Conservation (phyloP, 768 basidiomycete genomes). For the Boletus tylopilopsis region DNA sequence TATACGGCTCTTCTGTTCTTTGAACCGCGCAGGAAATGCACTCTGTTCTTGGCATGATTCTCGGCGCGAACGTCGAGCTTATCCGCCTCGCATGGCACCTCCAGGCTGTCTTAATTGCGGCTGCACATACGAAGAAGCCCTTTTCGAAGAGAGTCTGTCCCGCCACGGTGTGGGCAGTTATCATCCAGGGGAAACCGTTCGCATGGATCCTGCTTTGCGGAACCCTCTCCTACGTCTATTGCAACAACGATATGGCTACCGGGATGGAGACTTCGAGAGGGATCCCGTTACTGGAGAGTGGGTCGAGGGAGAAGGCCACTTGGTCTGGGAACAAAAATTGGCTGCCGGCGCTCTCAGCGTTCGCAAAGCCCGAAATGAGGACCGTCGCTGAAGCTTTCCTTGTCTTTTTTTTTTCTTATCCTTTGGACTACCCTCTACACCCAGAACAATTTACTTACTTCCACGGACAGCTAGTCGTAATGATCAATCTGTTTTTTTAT, state of each 20-base stretch:
- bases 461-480: conserved; percentile 21
- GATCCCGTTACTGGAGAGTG: conserved; percentile 62
- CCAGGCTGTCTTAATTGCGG: conserved; percentile 79
- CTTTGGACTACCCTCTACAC: not conserved
- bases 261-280: conserved; percentile 83
- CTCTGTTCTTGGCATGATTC: conserved; percentile 91
- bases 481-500: conserved; percentile 6
- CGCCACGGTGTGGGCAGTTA: conserved; percentile 80
- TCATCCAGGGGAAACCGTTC: conserved; percentile 77
- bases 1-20: conserved; percentile 66
- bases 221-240: conserved; percentile 75
- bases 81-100: conserved; percentile 79
- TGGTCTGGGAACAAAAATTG: conserved; percentile 59
- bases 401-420: not conserved
- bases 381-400: conserved; percentile 32
- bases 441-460: conserved; percentile 24
- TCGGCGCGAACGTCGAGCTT: conserved; percentile 71
- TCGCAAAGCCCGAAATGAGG: conserved; percentile 36
- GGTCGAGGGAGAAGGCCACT: conserved; percentile 62
- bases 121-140: conserved; percentile 78
- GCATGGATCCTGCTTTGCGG: conserved; percentile 85
- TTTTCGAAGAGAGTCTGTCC: conserved; percentile 81
- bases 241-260: conserved; percentile 69
- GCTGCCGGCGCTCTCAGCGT: conserved; percentile 34
- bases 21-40: conserved; percentile 85